Base-by-base conservation (phyloP, 768 basidiomycete species). In the Amanita pallidorosea region DNA sequence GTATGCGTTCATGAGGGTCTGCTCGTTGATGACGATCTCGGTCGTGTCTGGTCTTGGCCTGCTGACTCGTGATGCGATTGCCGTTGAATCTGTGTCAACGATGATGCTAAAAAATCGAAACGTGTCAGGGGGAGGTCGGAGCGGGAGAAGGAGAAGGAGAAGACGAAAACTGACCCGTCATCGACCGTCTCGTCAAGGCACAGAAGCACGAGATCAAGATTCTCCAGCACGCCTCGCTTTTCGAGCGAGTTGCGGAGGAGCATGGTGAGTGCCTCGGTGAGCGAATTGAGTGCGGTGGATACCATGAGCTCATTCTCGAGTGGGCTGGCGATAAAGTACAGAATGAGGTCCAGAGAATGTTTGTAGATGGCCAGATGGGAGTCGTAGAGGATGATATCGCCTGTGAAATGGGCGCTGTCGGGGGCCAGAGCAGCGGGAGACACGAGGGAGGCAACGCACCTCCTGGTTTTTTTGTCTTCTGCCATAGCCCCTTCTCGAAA, bases 11-110 rank as follows among this genome's bases (percentile, higher is more conserved):
- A 95, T 76, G 53, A 96, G 75, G 7, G 92, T 94, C 70, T 96
- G 93, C 70, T 99, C 96, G 73, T 99, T 97, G 74, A 99, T 95
- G 55, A 94, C 85, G 56, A 99, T 96, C 58, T 98, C 94, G 34
- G 85, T 87, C 47, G 94, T 84, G 65, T 98, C 96, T 13, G 95
- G 85, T 56, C 82, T 84, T 38, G 96, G 90, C 56, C 93, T 71
- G 59, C 88, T 94, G 47, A 98, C 96, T 48, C 96, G 72, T 29
- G 92, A 90, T 0, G 93, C 92, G 62, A 98, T 96, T n/a, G 94
- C 87, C 0, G 90, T 80, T 2, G 94, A 75, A 64, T 99, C 96
- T 0, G 95, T 98, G 67, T 98, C 95, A 17, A 98, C 83, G 56
- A 98, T 94, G 62, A 98, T 88, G 15, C 95, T 97, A 43, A n/a